Evolutionary conservation across 306 rosid species (phyloP).

Genomic region (Acacia confusa): DNA sequence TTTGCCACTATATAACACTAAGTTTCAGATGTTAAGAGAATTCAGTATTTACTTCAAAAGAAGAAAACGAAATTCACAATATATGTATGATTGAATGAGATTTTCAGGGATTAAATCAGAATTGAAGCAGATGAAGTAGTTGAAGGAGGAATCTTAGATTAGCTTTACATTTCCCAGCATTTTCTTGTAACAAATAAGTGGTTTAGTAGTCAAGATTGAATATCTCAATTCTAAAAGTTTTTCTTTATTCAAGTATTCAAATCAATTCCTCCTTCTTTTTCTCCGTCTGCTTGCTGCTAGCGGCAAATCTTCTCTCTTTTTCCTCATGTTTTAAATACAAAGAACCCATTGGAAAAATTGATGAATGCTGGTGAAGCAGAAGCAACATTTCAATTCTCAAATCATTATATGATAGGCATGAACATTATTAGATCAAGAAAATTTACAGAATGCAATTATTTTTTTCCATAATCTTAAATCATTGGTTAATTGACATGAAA

Average conservation of each 20-base stretch:
- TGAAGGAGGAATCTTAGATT: background rate
- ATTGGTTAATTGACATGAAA: background rate
- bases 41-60: background rate
- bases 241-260: too few species aligned
- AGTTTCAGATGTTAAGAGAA: background rate
- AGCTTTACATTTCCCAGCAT: background rate
- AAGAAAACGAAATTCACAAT: background rate
- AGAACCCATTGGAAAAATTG: background rate
- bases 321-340: background rate
- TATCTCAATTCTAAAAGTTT: too few species aligned
- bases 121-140: background rate
- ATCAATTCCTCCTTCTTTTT: too few species aligned
- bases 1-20: background rate
- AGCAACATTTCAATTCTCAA: background rate
- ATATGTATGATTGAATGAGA: background rate
- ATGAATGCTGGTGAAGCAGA: background rate
- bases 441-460: background rate
- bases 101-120: background rate
- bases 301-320: background rate
- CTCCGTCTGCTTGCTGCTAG: background rate
- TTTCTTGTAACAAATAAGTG: background rate
- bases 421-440: background rate
- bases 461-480: background rate
- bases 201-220: background rate
- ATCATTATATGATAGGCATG: background rate